Evolutionary conservation across 75 land plant species (phyloP).

Genomic region (Sequoiadendron giganteum): DNA sequence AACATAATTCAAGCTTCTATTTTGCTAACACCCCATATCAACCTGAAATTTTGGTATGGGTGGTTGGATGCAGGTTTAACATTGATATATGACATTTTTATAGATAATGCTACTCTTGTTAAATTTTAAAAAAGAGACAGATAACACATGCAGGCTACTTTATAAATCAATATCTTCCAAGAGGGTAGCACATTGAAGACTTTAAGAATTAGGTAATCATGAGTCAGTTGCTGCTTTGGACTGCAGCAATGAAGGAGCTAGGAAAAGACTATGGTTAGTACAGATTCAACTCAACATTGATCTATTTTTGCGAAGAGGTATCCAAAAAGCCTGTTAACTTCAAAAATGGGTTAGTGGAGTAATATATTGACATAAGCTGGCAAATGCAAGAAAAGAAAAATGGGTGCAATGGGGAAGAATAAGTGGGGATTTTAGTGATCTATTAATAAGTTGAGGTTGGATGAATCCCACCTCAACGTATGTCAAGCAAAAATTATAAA

Average conservation of each 20-base stretch:
- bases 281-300: neutral
- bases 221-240: neutral
- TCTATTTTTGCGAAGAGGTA: neutral
- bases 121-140: neutral
- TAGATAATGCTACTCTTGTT: neutral
- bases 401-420: neutral
- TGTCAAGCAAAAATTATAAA: neutral
- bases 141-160: neutral
- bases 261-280: neutral
- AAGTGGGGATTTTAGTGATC: neutral
- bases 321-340: neutral
- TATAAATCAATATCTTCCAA: neutral
- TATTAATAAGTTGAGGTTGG: neutral
- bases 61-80: neutral
- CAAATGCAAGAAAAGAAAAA: neutral
- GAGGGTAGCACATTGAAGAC: neutral
- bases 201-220: neutral
- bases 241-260: neutral
- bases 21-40: neutral
- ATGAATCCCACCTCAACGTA: neutral
- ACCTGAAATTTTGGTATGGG: neutral
- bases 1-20: neutral
- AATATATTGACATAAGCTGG: neutral
- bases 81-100: neutral
- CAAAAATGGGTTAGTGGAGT: neutral